Conservation (phyloP, 140 eudicot genomes). For the Senecio squalidus region DNA sequence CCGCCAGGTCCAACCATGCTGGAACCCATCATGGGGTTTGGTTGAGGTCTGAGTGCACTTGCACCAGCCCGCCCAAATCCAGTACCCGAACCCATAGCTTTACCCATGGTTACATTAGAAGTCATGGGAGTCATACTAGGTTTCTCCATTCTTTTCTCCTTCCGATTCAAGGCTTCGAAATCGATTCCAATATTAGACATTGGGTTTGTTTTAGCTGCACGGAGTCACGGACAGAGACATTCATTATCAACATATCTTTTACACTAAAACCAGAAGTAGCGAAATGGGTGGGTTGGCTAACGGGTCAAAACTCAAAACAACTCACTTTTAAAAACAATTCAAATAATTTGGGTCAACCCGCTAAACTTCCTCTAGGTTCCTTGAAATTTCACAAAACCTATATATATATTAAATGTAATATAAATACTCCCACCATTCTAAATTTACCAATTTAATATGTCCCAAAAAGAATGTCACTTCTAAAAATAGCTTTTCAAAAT, state of each 20-base stretch:
- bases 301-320: no score
- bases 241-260: not conserved
- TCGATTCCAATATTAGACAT: constrained; percentile 82
- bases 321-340: no score
- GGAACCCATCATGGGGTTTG: constrained; percentile 66
- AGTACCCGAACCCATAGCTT: constrained; percentile 99
- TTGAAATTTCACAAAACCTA: no score
- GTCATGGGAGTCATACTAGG: constrained; percentile 49
- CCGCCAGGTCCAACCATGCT: constrained; percentile 45
- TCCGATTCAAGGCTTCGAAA: constrained; percentile 90
- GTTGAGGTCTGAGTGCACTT: constrained; percentile 54
- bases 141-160: constrained; percentile 94
- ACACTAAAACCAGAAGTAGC: not conserved
- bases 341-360: no score
- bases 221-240: not conserved
- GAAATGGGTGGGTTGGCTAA: no score
- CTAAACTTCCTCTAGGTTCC: no score
- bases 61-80: constrained; percentile 94
- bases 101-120: constrained; percentile 81
- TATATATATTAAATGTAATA: no score
- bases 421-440: no score
- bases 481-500: no score
- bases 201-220: constrained; percentile 96
- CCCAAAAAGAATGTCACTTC: no score
- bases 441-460: no score